Base-by-base conservation (phyloP, 1,284 basidiomycete species). In the Takashimella koratensis region DNA sequence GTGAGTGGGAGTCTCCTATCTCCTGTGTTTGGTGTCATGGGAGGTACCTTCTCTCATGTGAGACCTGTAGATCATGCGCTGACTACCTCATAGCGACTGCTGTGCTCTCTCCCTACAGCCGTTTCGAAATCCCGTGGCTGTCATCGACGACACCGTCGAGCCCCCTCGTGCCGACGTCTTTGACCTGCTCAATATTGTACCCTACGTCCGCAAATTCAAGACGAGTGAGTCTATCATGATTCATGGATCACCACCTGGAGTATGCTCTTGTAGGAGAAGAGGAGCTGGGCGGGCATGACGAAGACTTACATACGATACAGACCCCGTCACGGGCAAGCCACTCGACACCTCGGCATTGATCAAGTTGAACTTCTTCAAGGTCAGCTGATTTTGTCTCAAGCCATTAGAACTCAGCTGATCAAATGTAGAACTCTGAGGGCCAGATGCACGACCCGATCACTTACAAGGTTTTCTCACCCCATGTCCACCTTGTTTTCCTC, bases 21-120 rank as follows among this genome's bases (percentile, higher is more conserved):
- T 12, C 3, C n/a, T 16, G 23, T 2, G n/a, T 40, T 16, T 24
- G 13, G 2, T 22, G 27, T 22, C 25, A 36, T 22, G 24, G 24
- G 41, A 48, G 27, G 12, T 53, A 45, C 42, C 36, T 49, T 16
- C 43, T 56, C 24, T 24, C 21, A 16, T 23, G 24, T 51, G 23
- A 21, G 27, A 44, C 13, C 47, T 13, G 6, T 40, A 1, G 2
- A 3, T 40, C 21, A 12, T 13, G 1, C 3, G 21, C 44, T n/a
- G 3, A 21, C 36, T 16, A 24, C 20, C 24, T 42, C 2, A 0
- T 46, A 74, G 75, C 65, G 91, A 97, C 76, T 95, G 87, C 66
- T 98, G 94, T 64, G 86, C 92, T 0, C 82, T 97, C 27, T 92
- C 91, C 5, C 88, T 95, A 60, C 91, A 95, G 70, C 90, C 88